Evolutionary conservation across 2,329 filamentous ascomycete species (phyloP).

Genomic region (Davidsoniella neocaledoniae): DNA sequence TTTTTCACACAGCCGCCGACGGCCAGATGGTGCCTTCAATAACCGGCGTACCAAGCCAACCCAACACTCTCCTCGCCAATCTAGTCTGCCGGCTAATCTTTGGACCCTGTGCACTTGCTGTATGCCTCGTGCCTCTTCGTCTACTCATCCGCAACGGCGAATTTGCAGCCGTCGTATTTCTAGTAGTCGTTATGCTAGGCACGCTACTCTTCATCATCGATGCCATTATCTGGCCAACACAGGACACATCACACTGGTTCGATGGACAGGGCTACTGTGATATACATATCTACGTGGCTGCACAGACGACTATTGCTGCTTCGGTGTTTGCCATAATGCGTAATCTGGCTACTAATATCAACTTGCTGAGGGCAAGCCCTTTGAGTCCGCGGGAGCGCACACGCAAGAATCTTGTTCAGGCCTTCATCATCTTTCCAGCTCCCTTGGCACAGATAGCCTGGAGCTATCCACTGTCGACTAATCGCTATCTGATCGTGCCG

Average conservation of each 20-base stretch:
- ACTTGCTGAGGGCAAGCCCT: conserved; percentile 25
- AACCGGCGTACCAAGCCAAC: conserved; percentile 17
- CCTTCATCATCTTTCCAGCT: conserved; percentile 36
- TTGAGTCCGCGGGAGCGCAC: conserved; percentile 26
- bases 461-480: conserved; percentile 29
- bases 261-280: conserved; percentile 37
- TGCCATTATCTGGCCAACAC: conserved; percentile 34
- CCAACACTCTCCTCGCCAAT: conserved; percentile 24
- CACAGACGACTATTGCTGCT: conserved; percentile 33
- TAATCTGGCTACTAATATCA: conserved; percentile 34
- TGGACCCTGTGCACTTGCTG: conserved; percentile 26
- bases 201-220: conserved; percentile 34
- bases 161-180: conserved; percentile 34
- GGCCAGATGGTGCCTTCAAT: conserved; percentile 10
- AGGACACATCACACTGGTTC: conserved; percentile 35
- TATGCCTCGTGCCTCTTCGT: conserved; percentile 34
- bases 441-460: conserved; percentile 32
- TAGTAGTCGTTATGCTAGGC: conserved; percentile 27
- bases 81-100: conserved; percentile 32
- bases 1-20: not conserved
- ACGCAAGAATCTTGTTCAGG: conserved; percentile 28
- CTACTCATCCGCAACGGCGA: conserved; percentile 36
- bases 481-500: conserved; percentile 33
- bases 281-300: conserved; percentile 27
- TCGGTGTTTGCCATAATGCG: conserved; percentile 38